Base-by-base conservation (phyloP, 2,329 filamentous ascomycete genomes). In the Arthrobotrys pseudoclavata region DNA sequence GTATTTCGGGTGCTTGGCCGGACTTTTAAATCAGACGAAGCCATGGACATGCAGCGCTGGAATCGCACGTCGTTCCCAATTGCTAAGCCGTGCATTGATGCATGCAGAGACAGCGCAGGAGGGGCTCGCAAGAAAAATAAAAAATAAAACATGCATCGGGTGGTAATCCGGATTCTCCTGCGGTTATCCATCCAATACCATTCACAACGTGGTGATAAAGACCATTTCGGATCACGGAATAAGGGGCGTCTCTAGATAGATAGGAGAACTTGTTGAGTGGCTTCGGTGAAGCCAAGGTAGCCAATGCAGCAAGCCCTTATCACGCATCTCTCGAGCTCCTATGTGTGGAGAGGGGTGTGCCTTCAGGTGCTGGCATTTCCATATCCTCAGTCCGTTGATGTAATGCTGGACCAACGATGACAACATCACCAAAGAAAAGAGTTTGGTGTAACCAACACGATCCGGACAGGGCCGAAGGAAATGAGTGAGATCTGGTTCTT, bases 91-190 rank as follows among this genome's bases (percentile, higher is more conserved):
- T 72, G 69, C 69, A 66, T 64, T 42, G 47, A 63, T 64, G 48
- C 47, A 63, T 71, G 68, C 68, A 71, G 37, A 63, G 68, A 63
- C 57, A 71, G 57, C 57, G 52, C 57, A 71, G 47, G 37, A 71
- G 60, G 55, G 55, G 55, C 55, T 60, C 55, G 20, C 55, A 24
- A 48, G n/a, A 29, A 48, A 42, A 18, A 40, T 4, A 61, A 24
- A 47, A 42, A 42, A 42, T n/a, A 62, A 29, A 48, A 48, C 40
- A 13, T 62, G 37, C 45, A 53, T 42, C 55, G 34, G 45, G 67
- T 70, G 42, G 42, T 22, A 18, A 60, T 24, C 55, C 55, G 55
- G 20, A 42, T 42, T 45, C 42, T 45, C 31, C 55, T 18, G 53
- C 12, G 5, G 40, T 50, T 61, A 24, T 50, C 66, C 29, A 45